Conservation (phyloP, 345 rosid species). For the Raphanus sativus region DNA sequence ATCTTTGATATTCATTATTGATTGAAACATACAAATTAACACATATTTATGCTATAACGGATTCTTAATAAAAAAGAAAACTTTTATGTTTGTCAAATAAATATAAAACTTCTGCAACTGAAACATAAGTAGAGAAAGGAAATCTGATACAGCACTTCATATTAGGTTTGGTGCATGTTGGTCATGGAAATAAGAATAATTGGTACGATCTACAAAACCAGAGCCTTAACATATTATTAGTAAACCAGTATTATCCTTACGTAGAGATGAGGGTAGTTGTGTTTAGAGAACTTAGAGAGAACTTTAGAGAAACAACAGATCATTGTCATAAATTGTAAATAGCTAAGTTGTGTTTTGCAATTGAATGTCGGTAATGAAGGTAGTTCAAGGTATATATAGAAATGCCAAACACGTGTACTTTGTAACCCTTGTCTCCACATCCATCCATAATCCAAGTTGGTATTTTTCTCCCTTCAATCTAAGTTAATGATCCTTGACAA, state of each 20-base stretch:
- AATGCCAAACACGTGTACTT: background rate
- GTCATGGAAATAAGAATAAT: background rate
- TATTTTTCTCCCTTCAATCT: background rate
- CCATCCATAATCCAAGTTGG: background rate
- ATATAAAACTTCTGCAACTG: background rate
- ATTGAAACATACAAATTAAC: background rate
- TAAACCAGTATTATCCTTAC: background rate
- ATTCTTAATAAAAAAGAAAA: background rate
- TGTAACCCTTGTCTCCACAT: background rate
- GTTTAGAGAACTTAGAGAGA: no score
- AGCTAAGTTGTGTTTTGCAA: background rate
- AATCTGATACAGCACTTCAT: background rate
- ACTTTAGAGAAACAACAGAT: no score
- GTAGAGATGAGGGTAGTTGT: no score
- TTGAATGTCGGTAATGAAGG: background rate
- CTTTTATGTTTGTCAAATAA: background rate
- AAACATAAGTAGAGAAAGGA: background rate
- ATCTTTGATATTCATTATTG: background rate
- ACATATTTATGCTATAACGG: background rate
- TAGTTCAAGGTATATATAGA: background rate
- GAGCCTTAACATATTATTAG: background rate
- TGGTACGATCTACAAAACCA: background rate
- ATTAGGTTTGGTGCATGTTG: background rate
- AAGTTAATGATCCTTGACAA: background rate
- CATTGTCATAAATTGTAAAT: background rate